Evolutionary conservation across 2,329 filamentous ascomycete genomes (phyloP).

Genomic region (Bipolaris zeicola): DNA sequence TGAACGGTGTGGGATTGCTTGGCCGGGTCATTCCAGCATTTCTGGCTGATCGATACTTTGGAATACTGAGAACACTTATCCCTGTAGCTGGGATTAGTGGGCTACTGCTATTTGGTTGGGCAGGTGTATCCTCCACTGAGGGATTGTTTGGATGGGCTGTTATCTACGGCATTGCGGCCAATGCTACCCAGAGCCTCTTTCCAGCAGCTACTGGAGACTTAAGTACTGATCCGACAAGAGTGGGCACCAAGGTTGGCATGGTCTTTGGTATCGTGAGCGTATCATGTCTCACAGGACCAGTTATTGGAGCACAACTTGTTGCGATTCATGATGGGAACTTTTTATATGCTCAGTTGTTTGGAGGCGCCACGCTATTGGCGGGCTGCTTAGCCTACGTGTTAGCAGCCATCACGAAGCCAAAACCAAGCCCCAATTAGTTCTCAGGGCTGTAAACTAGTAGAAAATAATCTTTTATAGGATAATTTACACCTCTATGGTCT

Average conservation of each 20-base stretch:
- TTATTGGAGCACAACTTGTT: neutral
- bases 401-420: neutral
- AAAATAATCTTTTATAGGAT: too few relatives aligned
- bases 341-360: neutral
- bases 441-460: too few relatives aligned
- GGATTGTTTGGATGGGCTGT: neutral
- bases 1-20: too few relatives aligned
- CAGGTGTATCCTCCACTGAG: neutral
- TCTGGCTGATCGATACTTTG: too few relatives aligned
- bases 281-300: neutral
- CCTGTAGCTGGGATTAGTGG: too few relatives aligned
- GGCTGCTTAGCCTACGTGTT: neutral
- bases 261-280: too few relatives aligned
- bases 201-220: neutral
- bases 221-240: neutral
- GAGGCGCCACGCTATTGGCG: neutral
- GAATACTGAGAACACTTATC: too few relatives aligned
- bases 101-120: too few relatives aligned
- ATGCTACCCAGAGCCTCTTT: neutral
- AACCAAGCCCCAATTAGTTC: too few relatives aligned
- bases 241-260: neutral
- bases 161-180: neutral
- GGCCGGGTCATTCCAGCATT: too few relatives aligned
- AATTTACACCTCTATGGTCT: too few relatives aligned
- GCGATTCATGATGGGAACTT: neutral